Conservation (phyloP, 257 asterid genomes). For the Mentha longifolia region DNA sequence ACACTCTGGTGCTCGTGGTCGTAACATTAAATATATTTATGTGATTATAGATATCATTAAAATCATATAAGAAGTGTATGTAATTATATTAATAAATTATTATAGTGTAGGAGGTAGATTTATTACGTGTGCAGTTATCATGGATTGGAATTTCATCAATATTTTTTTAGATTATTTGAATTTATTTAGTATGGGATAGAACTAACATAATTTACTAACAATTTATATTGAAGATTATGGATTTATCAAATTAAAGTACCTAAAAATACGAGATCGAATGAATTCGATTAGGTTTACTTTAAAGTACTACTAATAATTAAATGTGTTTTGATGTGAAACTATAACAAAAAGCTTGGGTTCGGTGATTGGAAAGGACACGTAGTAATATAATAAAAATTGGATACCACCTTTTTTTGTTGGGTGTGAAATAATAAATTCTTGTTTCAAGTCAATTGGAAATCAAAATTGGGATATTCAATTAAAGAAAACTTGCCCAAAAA, state of each 20-base stretch:
- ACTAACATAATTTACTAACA: no score
- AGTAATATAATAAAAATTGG: background rate
- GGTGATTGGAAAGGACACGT: conserved; percentile 33
- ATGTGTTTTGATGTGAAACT: no score
- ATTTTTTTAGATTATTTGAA: no score
- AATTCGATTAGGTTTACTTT: conserved; percentile 8
- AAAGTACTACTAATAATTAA: background rate
- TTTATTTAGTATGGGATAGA: no score
- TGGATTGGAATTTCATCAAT: no score
- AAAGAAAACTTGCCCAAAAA: conserved; percentile 13
- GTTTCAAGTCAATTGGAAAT: conserved; percentile 9
- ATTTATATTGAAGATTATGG: no score
- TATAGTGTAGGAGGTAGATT: no score
- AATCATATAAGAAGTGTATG: no score
- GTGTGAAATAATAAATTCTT: background rate
- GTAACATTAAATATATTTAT: no score
- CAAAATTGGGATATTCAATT: conserved; percentile 23
- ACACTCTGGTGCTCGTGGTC: background rate
- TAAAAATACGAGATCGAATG: conserved; percentile 12
- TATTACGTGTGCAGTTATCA: no score
- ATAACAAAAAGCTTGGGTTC: conserved; percentile 18
- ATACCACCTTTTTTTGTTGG: conserved; percentile 15
- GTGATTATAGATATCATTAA: no score
- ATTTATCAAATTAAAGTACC: background rate
- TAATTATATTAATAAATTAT: no score